Conservation (phyloP, 1,284 basidiomycete genomes). For the Blastosporella zonata region DNA sequence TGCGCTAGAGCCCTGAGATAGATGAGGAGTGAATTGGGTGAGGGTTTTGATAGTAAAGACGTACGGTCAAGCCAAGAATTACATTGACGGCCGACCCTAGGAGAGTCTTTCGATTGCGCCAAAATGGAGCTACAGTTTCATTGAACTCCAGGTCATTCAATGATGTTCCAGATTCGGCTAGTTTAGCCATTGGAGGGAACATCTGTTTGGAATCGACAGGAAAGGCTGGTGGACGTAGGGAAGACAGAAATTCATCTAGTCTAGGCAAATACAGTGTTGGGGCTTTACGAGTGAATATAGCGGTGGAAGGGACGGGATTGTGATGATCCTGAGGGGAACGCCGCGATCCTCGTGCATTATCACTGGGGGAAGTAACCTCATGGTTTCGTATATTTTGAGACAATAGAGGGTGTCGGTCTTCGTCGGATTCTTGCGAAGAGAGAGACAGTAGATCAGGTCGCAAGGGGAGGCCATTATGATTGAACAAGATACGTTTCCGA, state of each 20-base stretch:
- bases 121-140: constrained; percentile 41
- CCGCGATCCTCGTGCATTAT: constrained; percentile 2
- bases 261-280: constrained; percentile 55
- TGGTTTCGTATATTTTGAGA: constrained; percentile 1
- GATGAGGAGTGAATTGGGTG: background rate
- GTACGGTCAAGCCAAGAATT: constrained; percentile 52
- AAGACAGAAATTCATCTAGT: constrained; percentile 55
- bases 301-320: constrained; percentile 49
- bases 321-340: background rate
- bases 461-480: constrained; percentile 10
- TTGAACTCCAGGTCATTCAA: constrained; percentile 63
- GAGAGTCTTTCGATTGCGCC: constrained; percentile 53
- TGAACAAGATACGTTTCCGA: background rate
- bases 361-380: background rate
- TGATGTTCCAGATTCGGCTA: constrained; percentile 44
- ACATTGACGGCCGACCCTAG: constrained; percentile 39
- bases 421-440: background rate
- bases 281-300: constrained; percentile 54
- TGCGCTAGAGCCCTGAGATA: constrained; percentile 59
- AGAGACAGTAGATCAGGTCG: background rate
- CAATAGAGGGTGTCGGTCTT: constrained; percentile 8
- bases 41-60: constrained; percentile 16
- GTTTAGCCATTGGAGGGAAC: constrained; percentile 62
- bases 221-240: constrained; percentile 41
- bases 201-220: constrained; percentile 29